Base-by-base conservation (phyloP, 768 basidiomycete genomes). In the Boletales sp. region DNA sequence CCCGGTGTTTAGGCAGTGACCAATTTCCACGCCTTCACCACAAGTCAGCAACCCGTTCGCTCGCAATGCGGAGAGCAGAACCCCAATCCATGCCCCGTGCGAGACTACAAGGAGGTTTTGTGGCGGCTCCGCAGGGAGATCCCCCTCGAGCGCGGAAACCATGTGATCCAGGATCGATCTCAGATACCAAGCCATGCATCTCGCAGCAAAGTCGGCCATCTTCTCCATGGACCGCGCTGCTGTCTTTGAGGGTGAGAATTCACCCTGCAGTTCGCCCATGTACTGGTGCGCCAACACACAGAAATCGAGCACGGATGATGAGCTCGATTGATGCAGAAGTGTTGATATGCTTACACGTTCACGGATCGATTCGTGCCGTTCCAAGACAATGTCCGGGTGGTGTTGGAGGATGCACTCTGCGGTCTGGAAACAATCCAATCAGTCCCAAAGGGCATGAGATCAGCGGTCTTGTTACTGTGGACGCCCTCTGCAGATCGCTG, bases 401-500 rank as follows among this genome's bases (percentile, higher is more conserved):
- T 60, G 50, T 45, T 78, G 70, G 19, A 87, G 62, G 57, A 90
- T 86, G 33, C 68, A 68, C 59, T 83, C 76, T 15, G 85, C 84
- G 2, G 89, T 91, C 88, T 87, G 50, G 32, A 50, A 28, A 36
- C 17, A 39, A 25, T 37, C 47, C 18, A 10, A 11, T 44, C 28
- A 18, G 33, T 10, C 18, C 12, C 31, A 18, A 12, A 36, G 25
- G 4, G 19, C n/a, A 2, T 37, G 18, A 13, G 37, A 17, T 32
- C 41, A n/a, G 11, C 14, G 15, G 40, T 50, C 70, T 32, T 25
- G 8, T 68, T 61, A 90, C 90, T 70, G 80, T 76, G 41, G 67
- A 69, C 12, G 90, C 90, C 50, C 91, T 73, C 43, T 57, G 68
- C 43, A 93, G 75, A 71, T 91, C 87, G 60, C 90, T 93, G 52